A percentile compares a stretch with the other conserved stretches of the same genome.
Conservation (phyloP, 148 eudicot species). For the Rhododendron williamsianum region DNA sequence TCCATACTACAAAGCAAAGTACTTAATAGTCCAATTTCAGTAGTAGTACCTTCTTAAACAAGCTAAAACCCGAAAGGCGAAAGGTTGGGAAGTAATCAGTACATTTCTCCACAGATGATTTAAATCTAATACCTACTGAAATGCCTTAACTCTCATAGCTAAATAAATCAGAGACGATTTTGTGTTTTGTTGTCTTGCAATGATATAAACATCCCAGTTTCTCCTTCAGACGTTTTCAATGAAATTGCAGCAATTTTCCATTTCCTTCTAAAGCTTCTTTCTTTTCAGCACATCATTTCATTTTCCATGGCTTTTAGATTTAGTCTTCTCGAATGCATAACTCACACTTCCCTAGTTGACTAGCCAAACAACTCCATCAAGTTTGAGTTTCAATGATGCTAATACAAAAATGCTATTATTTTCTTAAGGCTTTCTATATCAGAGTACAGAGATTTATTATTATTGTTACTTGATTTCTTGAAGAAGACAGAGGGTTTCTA, state of each 20-base stretch:
- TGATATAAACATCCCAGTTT: not conserved
- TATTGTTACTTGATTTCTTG: not conserved
- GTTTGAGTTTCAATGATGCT: not conserved
- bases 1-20: not conserved
- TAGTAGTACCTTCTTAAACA: not conserved
- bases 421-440: not conserved
- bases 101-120: not conserved
- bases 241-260: not conserved
- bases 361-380: not conserved
- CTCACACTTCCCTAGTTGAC: not conserved
- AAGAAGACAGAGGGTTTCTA: not conserved
- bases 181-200: not conserved
- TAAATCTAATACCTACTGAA: not conserved
- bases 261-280: not conserved
- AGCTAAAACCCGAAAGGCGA: not conserved
- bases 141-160: not conserved
- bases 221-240: not conserved
- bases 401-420: not conserved
- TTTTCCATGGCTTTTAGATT: not conserved
- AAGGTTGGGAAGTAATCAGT: not conserved
- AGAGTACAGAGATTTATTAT: not conserved
- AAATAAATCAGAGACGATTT: not conserved
- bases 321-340: not conserved
- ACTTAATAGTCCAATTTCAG: not conserved
- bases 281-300: not conserved